Percentiles rank a stretch among this genome's conserved stretches.
Conservation (phyloP, 2,329 filamentous ascomycete genomes). For the Fusarium pseudocircinatum region DNA sequence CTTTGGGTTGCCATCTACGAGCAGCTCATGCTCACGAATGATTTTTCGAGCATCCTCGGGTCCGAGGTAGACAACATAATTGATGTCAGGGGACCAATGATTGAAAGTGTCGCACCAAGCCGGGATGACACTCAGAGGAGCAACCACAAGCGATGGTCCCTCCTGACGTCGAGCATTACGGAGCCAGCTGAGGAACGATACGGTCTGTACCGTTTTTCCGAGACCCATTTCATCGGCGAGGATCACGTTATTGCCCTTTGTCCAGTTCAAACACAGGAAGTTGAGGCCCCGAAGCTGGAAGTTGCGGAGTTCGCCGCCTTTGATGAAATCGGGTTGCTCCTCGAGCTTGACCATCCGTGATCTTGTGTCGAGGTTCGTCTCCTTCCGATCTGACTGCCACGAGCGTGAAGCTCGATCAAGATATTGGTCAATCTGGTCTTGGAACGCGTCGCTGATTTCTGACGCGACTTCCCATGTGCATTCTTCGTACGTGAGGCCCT, state of each 20-base stretch:
- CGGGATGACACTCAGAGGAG: slow-evolving; percentile 95
- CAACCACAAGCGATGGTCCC: slow-evolving; percentile 96
- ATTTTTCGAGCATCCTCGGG: slow-evolving; percentile 86
- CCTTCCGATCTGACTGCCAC: slow-evolving; percentile 80
- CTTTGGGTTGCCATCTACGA: slow-evolving; percentile 85
- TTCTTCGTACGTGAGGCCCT: slow-evolving; percentile 89
- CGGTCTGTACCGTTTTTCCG: slow-evolving; percentile 97
- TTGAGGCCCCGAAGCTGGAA: slow-evolving; percentile 96
- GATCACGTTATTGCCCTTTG: slow-evolving; percentile 92
- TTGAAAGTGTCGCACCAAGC: slow-evolving; percentile 99
- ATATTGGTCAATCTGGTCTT: slow-evolving; percentile 91
- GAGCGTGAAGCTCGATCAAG: slow-evolving; percentile 84
- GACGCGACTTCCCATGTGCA: slow-evolving; percentile 91
- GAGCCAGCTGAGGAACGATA: slow-evolving; percentile 96
- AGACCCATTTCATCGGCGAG: slow-evolving; percentile 98
- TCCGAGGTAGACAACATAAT: slow-evolving; percentile 96
- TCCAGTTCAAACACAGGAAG: slow-evolving; percentile 97
- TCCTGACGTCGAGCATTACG: slow-evolving; percentile 89
- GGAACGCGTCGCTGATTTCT: slow-evolving; percentile 80
- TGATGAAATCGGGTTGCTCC: slow-evolving; percentile 85
- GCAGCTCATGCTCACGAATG: slow-evolving; percentile 89
- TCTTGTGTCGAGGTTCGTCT: slow-evolving; percentile 80
- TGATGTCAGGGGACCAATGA: slow-evolving; percentile 92
- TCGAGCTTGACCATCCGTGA: slow-evolving; percentile 78
- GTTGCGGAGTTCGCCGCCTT: slow-evolving; percentile 83